These are phyloP conservation scores for Alternaria arborescens DNA, from an alignment of 2,329 filamentous ascomycete species.

Conservation along the genomic window DNA sequence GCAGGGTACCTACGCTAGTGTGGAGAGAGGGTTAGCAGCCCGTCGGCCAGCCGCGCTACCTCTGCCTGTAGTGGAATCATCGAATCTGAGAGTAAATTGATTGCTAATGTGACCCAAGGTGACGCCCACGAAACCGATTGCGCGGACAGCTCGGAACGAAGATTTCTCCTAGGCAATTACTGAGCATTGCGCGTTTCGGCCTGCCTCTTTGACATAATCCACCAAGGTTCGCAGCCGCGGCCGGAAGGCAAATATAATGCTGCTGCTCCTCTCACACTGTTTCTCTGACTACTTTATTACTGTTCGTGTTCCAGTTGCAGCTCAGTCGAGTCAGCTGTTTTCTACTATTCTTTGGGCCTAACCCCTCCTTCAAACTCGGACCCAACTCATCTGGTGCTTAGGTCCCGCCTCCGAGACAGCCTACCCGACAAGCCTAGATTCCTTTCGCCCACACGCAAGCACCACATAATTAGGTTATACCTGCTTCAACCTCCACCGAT, in stretches of 20 bases:
- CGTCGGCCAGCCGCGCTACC: constrained; percentile 22
- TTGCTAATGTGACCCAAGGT: constrained; percentile 27
- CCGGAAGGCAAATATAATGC: constrained; percentile 12
- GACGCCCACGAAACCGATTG: constrained; percentile 17
- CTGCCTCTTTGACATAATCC: constrained; percentile 10
- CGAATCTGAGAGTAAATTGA: constrained; percentile 26
- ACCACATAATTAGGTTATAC: neutral
- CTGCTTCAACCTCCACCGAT: neutral
- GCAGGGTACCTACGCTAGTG: constrained; percentile 11
- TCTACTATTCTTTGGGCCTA: neutral
- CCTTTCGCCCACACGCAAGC: constrained; percentile 25
- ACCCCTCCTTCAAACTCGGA: constrained; percentile 5
- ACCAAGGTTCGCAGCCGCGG: constrained; percentile 13
- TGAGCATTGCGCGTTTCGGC: constrained; percentile 16
- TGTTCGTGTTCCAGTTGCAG: constrained; percentile 3
- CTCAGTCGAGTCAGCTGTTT: constrained; percentile 2
- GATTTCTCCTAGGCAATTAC: constrained; percentile 15
- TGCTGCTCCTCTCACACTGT: constrained; percentile 10
- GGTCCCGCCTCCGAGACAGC: constrained; percentile 19
- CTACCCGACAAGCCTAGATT: constrained; percentile 21
- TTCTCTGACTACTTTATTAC: constrained; percentile 1
- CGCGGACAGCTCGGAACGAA: constrained; percentile 15
- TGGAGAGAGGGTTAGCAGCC: constrained; percentile 10
- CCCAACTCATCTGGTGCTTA: constrained; percentile 14
- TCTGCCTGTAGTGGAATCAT: constrained; percentile 19